phyloP scores from a whole-genome alignment of 371 early-diverging fungal genomes.

The Nematocida ironsii region DNA sequence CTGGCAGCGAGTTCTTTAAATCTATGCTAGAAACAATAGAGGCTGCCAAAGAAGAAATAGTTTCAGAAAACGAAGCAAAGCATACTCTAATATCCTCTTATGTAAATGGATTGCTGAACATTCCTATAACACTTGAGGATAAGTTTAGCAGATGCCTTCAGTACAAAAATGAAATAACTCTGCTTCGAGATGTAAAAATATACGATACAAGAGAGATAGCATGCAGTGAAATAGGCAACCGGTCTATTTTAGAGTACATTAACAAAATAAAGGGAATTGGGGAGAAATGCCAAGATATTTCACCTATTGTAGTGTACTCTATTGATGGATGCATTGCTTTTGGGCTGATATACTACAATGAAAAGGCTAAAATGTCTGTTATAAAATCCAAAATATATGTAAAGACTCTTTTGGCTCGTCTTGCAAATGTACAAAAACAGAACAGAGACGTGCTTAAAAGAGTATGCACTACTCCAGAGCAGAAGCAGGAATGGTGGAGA shows the following conservation, averaged over 20 bases:
- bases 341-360: conserved; percentile 28
- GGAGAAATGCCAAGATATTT: conserved; percentile 12
- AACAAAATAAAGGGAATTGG: conserved; percentile 33
- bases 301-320: conserved; percentile 31
- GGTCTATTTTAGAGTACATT: conserved; percentile 24
- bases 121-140: conserved; percentile 18
- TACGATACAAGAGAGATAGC: conserved; percentile 32
- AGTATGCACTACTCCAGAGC: not conserved
- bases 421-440: conserved; percentile 11
- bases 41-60: not conserved
- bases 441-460: conserved; percentile 38
- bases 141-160: conserved; percentile 21
- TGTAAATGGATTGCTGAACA: not conserved
- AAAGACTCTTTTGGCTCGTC: not conserved
- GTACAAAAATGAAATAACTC: conserved; percentile 25
- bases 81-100: conserved; percentile 10
- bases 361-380: conserved; percentile 35
- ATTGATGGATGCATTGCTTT: conserved; percentile 28
- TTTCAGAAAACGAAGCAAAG: not conserved
- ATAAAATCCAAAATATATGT: conserved; percentile 31
- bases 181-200: conserved; percentile 45
- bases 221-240: not conserved
- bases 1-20: conserved; percentile 21
- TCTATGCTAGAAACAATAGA: conserved; percentile 18
- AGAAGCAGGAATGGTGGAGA: conserved; percentile 47